Evolutionary conservation across 306 rosid genomes (phyloP).

Genomic region (Fragaria iinumae): DNA sequence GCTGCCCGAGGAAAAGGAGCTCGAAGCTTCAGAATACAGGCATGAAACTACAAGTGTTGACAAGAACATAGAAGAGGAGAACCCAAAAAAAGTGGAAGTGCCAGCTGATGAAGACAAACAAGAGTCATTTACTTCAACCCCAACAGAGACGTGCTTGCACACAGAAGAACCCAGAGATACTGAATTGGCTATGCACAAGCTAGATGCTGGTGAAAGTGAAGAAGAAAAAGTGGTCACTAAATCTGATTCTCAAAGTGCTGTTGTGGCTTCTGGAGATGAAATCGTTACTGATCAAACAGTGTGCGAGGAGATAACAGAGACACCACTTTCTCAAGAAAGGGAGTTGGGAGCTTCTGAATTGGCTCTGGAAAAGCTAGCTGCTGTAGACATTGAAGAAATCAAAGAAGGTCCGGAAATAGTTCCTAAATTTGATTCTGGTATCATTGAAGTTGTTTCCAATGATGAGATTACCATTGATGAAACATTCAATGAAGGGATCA

Average conservation of each 20-base stretch:
- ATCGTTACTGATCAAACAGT: slow-evolving; percentile 10
- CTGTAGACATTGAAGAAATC: slow-evolving; percentile 4
- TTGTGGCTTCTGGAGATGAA: slow-evolving; percentile 7
- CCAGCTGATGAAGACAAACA: neutral
- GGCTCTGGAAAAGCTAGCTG: neutral
- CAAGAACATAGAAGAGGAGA: slow-evolving; percentile 14
- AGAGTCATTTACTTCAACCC: neutral
- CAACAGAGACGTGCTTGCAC: slow-evolving; percentile 23
- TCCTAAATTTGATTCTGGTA: neutral
- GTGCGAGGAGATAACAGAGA: neutral
- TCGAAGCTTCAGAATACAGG: neutral
- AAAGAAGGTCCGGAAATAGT: slow-evolving; percentile 11
- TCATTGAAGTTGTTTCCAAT: neutral
- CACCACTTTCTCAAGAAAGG: neutral
- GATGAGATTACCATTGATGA: neutral
- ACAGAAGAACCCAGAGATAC: slow-evolving; percentile 18
- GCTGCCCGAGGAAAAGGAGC: neutral
- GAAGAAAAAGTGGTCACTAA: slow-evolving; percentile 15
- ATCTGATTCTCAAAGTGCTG: slow-evolving; percentile 7
- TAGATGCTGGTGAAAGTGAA: slow-evolving; percentile 22
- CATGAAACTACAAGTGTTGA: neutral
- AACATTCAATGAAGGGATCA: neutral
- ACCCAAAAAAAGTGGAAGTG: slow-evolving; percentile 12
- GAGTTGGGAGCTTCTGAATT: neutral
- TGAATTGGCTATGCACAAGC: slow-evolving; percentile 11